Conservation (phyloP, 306 rosid species). For the Citrullus mucosospermus region DNA sequence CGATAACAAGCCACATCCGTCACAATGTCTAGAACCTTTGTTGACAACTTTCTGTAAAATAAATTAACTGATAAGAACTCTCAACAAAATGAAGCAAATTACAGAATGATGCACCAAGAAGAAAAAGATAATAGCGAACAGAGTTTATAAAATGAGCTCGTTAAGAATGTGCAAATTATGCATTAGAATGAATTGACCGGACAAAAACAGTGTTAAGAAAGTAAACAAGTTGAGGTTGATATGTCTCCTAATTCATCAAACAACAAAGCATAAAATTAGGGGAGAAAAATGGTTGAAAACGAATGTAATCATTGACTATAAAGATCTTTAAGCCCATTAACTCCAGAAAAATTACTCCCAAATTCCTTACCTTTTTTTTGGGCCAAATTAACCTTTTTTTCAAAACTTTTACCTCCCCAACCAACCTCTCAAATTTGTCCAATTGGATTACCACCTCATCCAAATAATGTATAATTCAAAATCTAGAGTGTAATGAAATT, state of each 20-base stretch:
- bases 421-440: neutral
- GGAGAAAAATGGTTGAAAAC: neutral
- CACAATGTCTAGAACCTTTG: slow-evolving; percentile 44
- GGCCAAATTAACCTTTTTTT: neutral
- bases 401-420: neutral
- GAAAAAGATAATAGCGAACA: neutral
- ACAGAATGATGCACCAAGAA: neutral
- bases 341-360: neutral
- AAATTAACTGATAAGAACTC: slow-evolving; percentile 14
- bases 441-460: neutral
- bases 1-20: slow-evolving; percentile 52
- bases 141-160: neutral
- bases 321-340: neutral
- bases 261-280: neutral
- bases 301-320: neutral
- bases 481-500: neutral
- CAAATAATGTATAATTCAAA: neutral
- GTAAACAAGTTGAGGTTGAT: neutral
- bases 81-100: neutral
- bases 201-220: neutral
- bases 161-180: neutral
- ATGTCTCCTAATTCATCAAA: neutral
- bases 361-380: neutral
- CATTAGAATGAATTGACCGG: neutral
- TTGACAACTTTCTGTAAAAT: slow-evolving; percentile 37